phyloP scores from a whole-genome alignment of 768 basidiomycete species.

The Suillus clintonianus region DNA sequence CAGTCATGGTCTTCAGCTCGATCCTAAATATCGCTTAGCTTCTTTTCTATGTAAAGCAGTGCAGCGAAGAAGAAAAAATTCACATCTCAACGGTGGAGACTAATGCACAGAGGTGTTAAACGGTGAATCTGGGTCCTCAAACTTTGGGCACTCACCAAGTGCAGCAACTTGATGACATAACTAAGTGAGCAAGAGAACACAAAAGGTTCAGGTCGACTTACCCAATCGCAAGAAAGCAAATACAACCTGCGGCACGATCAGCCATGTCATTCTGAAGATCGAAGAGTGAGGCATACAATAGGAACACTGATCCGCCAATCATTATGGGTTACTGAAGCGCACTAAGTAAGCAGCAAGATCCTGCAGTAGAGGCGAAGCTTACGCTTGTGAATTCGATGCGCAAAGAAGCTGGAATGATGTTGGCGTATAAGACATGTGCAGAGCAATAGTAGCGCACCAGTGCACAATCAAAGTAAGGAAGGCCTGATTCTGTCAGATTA shows the following conservation, averaged over 20 bases:
- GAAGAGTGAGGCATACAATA: constrained; percentile 30
- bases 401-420: constrained; percentile 33
- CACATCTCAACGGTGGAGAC: constrained; percentile 34
- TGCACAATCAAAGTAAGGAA: constrained; percentile 52
- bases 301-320: constrained; percentile 32
- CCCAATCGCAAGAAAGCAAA: constrained; percentile 32
- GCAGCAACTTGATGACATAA: constrained; percentile 33
- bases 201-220: constrained; percentile 15
- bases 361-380: constrained; percentile 9
- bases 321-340: constrained; percentile 23
- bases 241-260: constrained; percentile 18
- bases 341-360: not conserved
- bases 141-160: constrained; percentile 25
- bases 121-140: not conserved
- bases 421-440: not conserved
- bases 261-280: not conserved
- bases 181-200: not conserved
- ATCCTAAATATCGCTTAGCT: constrained; percentile 17
- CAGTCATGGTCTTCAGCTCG: constrained; percentile 21
- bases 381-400: constrained; percentile 45
- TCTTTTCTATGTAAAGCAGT: not conserved
- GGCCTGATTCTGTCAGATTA: constrained; percentile 36
- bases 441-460: constrained; percentile 33
- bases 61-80: constrained; percentile 4
- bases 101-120: constrained; percentile 7